Percentiles rank a stretch among this genome's conserved stretches.
phyloP scores from a whole-genome alignment of 441 rosid species.

The Manihot esculenta region DNA sequence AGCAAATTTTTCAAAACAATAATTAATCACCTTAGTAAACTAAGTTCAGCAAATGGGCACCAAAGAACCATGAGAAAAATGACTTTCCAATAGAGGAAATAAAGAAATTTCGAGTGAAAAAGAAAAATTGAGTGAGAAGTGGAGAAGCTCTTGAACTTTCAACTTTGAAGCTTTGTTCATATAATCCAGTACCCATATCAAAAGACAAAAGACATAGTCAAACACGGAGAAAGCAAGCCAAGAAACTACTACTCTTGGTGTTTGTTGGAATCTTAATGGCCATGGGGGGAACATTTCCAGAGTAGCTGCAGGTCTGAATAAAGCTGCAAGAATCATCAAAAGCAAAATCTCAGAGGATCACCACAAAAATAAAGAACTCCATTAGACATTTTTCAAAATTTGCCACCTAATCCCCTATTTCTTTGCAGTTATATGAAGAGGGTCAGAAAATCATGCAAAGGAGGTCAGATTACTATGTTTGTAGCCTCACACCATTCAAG shows the following conservation, averaged over 20 bases:
- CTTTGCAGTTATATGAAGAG: conserved; percentile 39
- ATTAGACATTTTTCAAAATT: conserved; percentile 10
- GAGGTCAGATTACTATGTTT: conserved; percentile 56
- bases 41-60: conserved; percentile 17
- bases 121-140: neutral
- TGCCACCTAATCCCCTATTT: conserved; percentile 34
- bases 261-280: conserved; percentile 97
- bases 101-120: neutral
- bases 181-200: conserved; percentile 13
- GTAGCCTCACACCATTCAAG: conserved; percentile 73
- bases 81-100: conserved; percentile 5
- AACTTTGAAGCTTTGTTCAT: conserved; percentile 16
- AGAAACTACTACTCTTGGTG: conserved; percentile 70
- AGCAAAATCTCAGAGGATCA: conserved; percentile 45
- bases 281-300: conserved; percentile 99
- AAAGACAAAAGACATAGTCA: conserved; percentile 49
- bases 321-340: conserved; percentile 70
- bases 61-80: conserved; percentile 5
- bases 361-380: conserved; percentile 18
- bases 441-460: conserved; percentile 48
- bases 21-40: conserved; percentile 8
- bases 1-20: conserved; percentile 3
- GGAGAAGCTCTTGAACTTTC: neutral
- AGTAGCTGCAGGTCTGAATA: conserved; percentile 88
- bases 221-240: conserved; percentile 42